Conservation (phyloP, 345 rosid species). For the Boechera retrofracta region DNA sequence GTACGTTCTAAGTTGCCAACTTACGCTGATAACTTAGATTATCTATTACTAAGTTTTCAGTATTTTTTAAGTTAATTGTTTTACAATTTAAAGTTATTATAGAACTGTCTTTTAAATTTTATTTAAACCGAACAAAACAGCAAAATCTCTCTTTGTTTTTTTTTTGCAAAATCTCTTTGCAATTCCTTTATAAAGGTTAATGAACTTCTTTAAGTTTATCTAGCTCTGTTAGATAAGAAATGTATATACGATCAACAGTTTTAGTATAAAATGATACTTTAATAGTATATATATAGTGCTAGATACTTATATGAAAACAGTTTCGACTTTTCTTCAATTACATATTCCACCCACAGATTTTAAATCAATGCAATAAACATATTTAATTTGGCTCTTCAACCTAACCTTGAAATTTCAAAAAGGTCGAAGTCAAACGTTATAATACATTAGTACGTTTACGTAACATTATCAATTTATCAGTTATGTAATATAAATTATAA, state of each 20-base stretch:
- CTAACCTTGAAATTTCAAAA: constrained; percentile 9
- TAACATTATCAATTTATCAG: constrained; percentile 23
- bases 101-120: not conserved
- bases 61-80: constrained; percentile 30
- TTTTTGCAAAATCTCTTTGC: not conserved
- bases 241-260: too few relatives aligned
- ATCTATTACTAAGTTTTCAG: not conserved
- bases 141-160: not conserved
- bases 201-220: too few relatives aligned
- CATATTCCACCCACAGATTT: constrained; percentile 25
- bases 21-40: constrained; percentile 1
- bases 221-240: too few relatives aligned
- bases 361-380: not conserved
- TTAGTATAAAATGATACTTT: too few relatives aligned
- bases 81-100: not conserved
- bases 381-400: constrained; percentile 8
- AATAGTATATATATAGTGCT: too few relatives aligned
- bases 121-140: not conserved
- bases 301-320: not conserved
- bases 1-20: constrained; percentile 42
- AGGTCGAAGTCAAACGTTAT: constrained; percentile 27
- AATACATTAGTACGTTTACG: constrained; percentile 34
- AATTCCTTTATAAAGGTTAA: too few relatives aligned
- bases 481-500: constrained; percentile 15
- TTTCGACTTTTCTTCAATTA: constrained; percentile 1